Percentiles rank a stretch among this genome's conserved stretches.
These are phyloP conservation scores for Neophaeococcomyces aloes DNA, from an alignment of 2,329 filamentous ascomycete genomes.

Conservation along the genomic window DNA sequence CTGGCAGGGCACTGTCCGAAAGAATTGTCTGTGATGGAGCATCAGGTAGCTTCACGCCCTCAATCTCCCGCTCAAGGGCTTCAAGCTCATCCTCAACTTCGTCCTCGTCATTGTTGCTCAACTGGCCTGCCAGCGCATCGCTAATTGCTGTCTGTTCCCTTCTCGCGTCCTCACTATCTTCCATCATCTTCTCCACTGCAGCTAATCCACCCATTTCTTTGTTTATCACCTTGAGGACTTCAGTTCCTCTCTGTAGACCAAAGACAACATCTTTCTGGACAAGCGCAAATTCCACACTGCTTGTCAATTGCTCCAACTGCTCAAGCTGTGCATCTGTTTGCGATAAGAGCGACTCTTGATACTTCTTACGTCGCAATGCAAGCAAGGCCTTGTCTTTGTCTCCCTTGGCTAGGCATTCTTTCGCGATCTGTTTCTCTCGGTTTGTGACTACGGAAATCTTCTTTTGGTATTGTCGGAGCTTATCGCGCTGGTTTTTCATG, in stretches of 20 bases:
- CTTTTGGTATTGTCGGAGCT: conserved; percentile 89
- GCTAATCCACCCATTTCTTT: conserved; percentile 93
- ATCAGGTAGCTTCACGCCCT: conserved; percentile 28
- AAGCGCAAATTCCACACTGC: conserved; percentile 85
- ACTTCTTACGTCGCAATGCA: conserved; percentile 88
- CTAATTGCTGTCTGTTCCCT: conserved; percentile 94
- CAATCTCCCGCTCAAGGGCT: conserved; percentile 59
- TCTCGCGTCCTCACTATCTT: conserved; percentile 77
- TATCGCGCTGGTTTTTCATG: conserved; percentile 95
- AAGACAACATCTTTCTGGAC: conserved; percentile 96
- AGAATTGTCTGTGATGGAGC: conserved; percentile 20
- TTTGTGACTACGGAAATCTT: conserved; percentile 77
- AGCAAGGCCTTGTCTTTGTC: conserved; percentile 75
- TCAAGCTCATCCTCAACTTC: conserved; percentile 94
- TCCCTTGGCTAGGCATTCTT: conserved; percentile 65
- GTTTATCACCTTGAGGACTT: conserved; percentile 82
- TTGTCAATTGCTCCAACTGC: conserved; percentile 78
- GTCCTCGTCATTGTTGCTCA: conserved; percentile 92
- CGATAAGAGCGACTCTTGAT: conserved; percentile 77
- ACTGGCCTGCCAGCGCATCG: conserved; percentile 76
- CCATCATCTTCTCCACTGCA: conserved; percentile 88
- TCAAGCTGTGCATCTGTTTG: conserved; percentile 93
- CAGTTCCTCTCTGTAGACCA: conserved; percentile 82
- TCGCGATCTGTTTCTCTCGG: conserved; percentile 77
- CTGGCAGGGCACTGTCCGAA: conserved; percentile 26